Percentiles rank a stretch among this genome's conserved stretches.
Conservation (phyloP, 2,329 filamentous ascomycete species). For the Fusarium tupiense region DNA sequence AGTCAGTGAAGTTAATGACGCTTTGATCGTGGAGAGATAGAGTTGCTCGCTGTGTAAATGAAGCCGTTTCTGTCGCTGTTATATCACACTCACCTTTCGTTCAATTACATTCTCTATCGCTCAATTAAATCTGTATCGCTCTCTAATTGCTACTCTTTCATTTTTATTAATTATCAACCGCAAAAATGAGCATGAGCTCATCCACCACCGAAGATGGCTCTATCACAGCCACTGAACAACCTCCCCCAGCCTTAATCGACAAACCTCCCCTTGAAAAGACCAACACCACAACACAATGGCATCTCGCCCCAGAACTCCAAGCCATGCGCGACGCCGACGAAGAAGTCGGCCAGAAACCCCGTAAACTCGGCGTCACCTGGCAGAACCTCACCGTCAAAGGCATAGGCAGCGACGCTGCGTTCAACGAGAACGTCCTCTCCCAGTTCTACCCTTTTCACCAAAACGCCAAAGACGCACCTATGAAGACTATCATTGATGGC, state of each 20-base stretch:
- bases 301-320: background rate
- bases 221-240: background rate
- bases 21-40: background rate
- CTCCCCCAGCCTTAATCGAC: background rate
- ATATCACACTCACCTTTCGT: background rate
- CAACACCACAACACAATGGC: background rate
- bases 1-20: background rate
- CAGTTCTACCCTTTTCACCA: conserved; percentile 64
- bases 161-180: rapidly evolving
- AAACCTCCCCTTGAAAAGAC: background rate
- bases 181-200: background rate
- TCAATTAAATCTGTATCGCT: too few relatives aligned
- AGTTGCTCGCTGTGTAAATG: background rate
- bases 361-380: conserved; percentile 71
- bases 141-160: background rate
- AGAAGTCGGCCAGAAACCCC: conserved; percentile 18
- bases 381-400: conserved; percentile 70
- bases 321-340: background rate
- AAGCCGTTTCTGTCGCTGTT: background rate
- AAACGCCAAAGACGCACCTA: conserved; percentile 60
- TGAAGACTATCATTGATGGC: conserved; percentile 72
- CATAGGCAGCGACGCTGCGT: conserved; percentile 66
- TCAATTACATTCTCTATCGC: background rate
- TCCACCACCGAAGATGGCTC: background rate
- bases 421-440: conserved; percentile 72